Percentiles rank a stretch among this genome's conserved stretches.
Conservation (phyloP, 768 basidiomycete genomes). For the Rhodosporidiobolus odoratus region DNA sequence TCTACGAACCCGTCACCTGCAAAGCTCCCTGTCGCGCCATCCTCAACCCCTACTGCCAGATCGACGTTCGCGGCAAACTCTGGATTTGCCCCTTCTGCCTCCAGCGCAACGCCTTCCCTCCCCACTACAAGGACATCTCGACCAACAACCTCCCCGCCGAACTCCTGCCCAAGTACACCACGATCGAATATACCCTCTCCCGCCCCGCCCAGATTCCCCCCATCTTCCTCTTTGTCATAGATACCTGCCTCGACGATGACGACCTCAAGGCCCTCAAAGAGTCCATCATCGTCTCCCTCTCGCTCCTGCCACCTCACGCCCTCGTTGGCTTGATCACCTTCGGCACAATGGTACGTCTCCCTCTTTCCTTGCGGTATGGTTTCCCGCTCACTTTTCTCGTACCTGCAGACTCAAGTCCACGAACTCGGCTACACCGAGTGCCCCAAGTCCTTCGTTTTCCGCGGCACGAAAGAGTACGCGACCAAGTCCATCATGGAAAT, state of each 20-base stretch:
- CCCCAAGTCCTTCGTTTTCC: constrained; percentile 97
- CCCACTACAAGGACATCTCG: constrained; percentile 98
- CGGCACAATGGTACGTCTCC: constrained; percentile 77
- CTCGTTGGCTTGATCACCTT: constrained; percentile 92
- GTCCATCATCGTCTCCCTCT: constrained; percentile 87
- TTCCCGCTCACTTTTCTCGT: background rate
- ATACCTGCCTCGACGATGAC: constrained; percentile 86
- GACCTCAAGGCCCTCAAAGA: constrained; percentile 93
- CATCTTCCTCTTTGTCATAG: constrained; percentile 93
- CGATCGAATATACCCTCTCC: constrained; percentile 97
- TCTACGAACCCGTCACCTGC: constrained; percentile 98
- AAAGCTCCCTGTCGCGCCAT: constrained; percentile 96
- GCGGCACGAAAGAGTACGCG: constrained; percentile 91
- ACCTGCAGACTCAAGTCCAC: constrained; percentile 82
- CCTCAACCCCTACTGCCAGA: constrained; percentile 79
- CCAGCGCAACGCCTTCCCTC: constrained; percentile 91
- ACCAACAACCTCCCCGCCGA: constrained; percentile 94
- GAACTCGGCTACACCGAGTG: constrained; percentile 95
- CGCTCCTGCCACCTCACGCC: constrained; percentile 85
- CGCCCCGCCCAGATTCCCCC: constrained; percentile 88
- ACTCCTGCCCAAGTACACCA: constrained; percentile 94
- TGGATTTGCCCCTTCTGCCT: constrained; percentile 99
- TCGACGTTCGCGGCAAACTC: constrained; percentile 94
- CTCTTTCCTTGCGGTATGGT: background rate
- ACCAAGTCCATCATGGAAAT: constrained; percentile 98